Conservation (phyloP, 1,284 basidiomycete species). For the Athelia psychrophila region DNA sequence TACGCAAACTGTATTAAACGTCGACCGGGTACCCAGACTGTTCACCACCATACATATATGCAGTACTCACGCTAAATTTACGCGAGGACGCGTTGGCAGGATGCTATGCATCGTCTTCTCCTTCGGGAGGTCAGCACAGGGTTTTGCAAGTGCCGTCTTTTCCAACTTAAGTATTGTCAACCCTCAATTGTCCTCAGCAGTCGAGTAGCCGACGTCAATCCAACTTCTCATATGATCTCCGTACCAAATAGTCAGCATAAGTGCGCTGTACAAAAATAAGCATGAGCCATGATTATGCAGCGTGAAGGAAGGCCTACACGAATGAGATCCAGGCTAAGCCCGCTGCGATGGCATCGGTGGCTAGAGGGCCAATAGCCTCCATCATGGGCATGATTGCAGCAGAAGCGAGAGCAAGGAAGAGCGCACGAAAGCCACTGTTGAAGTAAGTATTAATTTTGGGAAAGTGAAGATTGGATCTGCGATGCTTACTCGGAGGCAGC, state of each 20-base stretch:
- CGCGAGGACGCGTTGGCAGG: too few relatives aligned
- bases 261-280: too few relatives aligned
- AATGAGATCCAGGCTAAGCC: slow-evolving; percentile 25
- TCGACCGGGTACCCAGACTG: too few relatives aligned
- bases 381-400: slow-evolving; percentile 32
- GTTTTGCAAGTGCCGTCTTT: too few relatives aligned
- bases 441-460: neutral
- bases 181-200: neutral
- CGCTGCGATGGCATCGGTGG: slow-evolving; percentile 26
- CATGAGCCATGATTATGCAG: too few relatives aligned
- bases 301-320: slow-evolving; percentile 4
- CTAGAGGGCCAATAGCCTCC: slow-evolving; percentile 26
- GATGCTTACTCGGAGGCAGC: slow-evolving; percentile 31
- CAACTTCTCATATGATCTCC: neutral
- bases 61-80: too few relatives aligned
- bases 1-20: too few relatives aligned
- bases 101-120: too few relatives aligned
- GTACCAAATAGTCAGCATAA: neutral
- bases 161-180: too few relatives aligned
- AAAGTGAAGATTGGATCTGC: neutral
- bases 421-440: slow-evolving; percentile 23
- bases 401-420: slow-evolving; percentile 29
- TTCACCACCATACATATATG: too few relatives aligned
- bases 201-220: neutral
- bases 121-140: too few relatives aligned